Percentiles rank a stretch among this genome's conserved stretches.
Evolutionary conservation across 2,329 filamentous ascomycete genomes (phyloP).

Genomic region (Aspergillus cejpii): DNA sequence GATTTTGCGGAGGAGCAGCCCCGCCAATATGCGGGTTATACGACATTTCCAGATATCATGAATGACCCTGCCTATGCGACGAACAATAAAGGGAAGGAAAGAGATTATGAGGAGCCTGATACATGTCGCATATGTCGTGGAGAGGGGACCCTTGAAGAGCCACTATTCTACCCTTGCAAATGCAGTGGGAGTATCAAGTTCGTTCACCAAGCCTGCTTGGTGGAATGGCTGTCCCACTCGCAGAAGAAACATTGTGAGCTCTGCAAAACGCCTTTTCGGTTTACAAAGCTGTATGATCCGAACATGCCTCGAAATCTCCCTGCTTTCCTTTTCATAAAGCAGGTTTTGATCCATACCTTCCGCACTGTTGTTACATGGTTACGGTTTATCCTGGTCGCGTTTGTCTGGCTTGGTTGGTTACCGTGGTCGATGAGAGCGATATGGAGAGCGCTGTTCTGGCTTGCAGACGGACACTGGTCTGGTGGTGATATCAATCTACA

Average conservation of each 20-base stretch:
- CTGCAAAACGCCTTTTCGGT: constrained; percentile 96
- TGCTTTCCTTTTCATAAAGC: constrained; percentile 68
- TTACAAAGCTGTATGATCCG: constrained; percentile 94
- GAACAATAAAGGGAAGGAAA: constrained; percentile 35
- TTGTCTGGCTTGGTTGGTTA: constrained; percentile 82
- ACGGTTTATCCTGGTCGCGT: constrained; percentile 67
- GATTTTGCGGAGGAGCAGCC: constrained; percentile 21
- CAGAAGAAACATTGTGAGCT: constrained; percentile 99
- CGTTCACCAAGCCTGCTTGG: constrained; percentile 94
- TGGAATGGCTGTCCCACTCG: constrained; percentile 98
- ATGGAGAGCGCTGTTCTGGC: constrained; percentile 92
- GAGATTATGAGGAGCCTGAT: constrained; percentile 53
- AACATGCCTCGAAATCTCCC: constrained; percentile 86
- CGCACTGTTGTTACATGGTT: constrained; percentile 70
- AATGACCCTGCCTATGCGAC: constrained; percentile 50
- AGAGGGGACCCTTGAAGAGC: constrained; percentile 73
- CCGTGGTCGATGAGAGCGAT: constrained; percentile 86
- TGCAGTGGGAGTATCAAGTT: constrained; percentile 98
- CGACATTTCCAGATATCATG: constrained; percentile 47
- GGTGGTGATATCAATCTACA: constrained; percentile 23
- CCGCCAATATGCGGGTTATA: constrained; percentile 16
- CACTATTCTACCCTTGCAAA: constrained; percentile 95
- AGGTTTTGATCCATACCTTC: constrained; percentile 66
- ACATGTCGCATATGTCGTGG: constrained; percentile 97
- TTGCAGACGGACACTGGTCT: constrained; percentile 69